Evolutionary conservation across 331 rosid species (phyloP), one percentile per base, ranked within the genome.

Genomic region (Malus hybrid): DNA sequence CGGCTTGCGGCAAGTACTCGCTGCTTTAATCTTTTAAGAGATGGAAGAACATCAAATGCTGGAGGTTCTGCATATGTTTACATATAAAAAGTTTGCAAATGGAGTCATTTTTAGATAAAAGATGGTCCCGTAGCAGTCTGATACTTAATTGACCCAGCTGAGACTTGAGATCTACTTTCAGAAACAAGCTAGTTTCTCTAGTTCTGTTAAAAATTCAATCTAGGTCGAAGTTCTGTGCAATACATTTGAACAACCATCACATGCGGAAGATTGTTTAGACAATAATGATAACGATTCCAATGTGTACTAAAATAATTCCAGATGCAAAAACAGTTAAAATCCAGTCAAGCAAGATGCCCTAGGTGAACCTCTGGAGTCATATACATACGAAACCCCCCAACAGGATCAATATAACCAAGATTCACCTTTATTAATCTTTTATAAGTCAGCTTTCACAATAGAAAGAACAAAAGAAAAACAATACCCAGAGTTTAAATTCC

Each of bases 11-110:
- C 93, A 31, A 74, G 74, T 72, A 94, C 79, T 36, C 97, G 89
- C 77, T 94, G 99, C 77, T 94, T 92, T 78, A 94, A 82, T 87
- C 81, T 84, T 84, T 83, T 92, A 77, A 94, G 99, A 79, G 97
- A 90, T 27, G 99, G 99, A 15, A 94, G 96, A 75, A 94, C 97
- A 80, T 92, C 93, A 83, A 94, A 94, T 36, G 95, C 99, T 1
- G 99, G 99, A 84, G 87, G 86, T 76, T 94, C 99, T 94, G 90
- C 74, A 73, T 56, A 77, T 29, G 72, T 22, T 36, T 20, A 70
- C 61, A 34, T 28, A 36, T 66, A 57, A 66, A 28, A 55, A 36
- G 20, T 76, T 55, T 59, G 55, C 14, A 57, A 75, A 65, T 59
- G n/a, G 55, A 34, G 61, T 42, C 13, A 60, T n/a, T 50, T 27